Conservation (phyloP, 345 rosid species). For the Sapria himalayana region DNA sequence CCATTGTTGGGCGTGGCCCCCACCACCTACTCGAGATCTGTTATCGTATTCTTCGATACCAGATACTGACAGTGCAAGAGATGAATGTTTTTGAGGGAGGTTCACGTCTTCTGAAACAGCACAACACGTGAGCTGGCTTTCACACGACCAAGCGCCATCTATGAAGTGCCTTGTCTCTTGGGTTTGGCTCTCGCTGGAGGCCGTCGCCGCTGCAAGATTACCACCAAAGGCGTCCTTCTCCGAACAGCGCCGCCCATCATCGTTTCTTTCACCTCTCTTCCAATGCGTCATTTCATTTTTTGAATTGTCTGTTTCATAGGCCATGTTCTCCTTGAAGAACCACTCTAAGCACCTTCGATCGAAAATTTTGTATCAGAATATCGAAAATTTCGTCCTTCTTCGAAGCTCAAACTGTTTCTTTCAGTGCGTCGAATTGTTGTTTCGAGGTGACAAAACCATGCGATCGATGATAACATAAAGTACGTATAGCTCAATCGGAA, state of each 20-base stretch:
- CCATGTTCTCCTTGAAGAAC: slow-evolving; percentile 40
- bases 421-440: too few relatives aligned
- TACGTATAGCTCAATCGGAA: background rate
- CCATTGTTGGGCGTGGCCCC: slow-evolving; percentile 18
- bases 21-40: slow-evolving; percentile 9
- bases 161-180: slow-evolving; percentile 48
- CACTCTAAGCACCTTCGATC: slow-evolving; percentile 43
- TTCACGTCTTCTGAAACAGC: slow-evolving; percentile 15
- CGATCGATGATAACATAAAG: too few relatives aligned
- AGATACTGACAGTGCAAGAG: slow-evolving; percentile 44
- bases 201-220: slow-evolving; percentile 12
- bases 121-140: slow-evolving; percentile 11
- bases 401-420: too few relatives aligned
- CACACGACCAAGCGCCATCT: slow-evolving; percentile 29
- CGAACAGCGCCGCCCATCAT: slow-evolving; percentile 8
- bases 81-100: slow-evolving; percentile 13
- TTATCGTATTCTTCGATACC: slow-evolving; percentile 18
- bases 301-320: slow-evolving; percentile 15
- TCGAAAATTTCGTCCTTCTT: too few relatives aligned
- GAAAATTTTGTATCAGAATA: slow-evolving; percentile 1
- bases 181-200: slow-evolving; percentile 15
- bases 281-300: slow-evolving; percentile 21
- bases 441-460: too few relatives aligned
- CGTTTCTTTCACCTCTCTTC: slow-evolving; percentile 10
- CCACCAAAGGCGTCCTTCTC: slow-evolving; percentile 11